Evolutionary conservation across 768 basidiomycete genomes (phyloP).

Genomic region (Hygrophoropsis aurantiaca): DNA sequence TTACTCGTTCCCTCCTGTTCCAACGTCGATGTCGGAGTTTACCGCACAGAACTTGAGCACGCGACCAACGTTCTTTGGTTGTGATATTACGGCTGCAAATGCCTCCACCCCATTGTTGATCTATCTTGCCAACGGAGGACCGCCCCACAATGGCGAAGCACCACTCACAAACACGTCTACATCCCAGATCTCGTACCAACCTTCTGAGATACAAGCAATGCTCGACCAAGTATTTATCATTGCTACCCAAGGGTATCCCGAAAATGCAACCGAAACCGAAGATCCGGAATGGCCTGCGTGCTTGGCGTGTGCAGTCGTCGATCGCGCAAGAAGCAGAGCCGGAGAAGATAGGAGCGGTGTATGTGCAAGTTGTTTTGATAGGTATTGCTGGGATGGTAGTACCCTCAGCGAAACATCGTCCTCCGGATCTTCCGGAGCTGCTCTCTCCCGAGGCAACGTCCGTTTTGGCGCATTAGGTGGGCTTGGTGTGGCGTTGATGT

Average conservation of each 20-base stretch:
- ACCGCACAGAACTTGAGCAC: constrained; percentile 33
- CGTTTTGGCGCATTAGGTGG: constrained; percentile 1
- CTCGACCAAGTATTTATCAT: constrained; percentile 44
- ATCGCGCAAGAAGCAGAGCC: constrained; percentile 37
- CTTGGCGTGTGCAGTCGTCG: constrained; percentile 52
- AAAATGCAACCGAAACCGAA: constrained; percentile 19
- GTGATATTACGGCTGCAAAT: constrained; percentile 25
- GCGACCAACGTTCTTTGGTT: constrained; percentile 49
- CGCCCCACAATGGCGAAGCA: constrained; percentile 37
- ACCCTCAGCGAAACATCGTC: neutral
- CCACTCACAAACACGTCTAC: constrained; percentile 45
- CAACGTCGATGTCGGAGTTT: constrained; percentile 26
- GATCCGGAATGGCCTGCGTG: constrained; percentile 49
- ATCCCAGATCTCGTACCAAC: constrained; percentile 34
- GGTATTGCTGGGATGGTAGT: constrained; percentile 32
- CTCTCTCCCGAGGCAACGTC: neutral
- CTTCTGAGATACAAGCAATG: constrained; percentile 40
- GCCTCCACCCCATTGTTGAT: constrained; percentile 47
- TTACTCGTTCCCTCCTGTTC: constrained; percentile 34
- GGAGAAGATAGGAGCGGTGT: constrained; percentile 27
- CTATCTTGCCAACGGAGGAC: constrained; percentile 58
- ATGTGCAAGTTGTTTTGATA: constrained; percentile 26
- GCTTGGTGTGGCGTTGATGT: constrained; percentile 9
- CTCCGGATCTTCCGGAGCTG: neutral
- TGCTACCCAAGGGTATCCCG: constrained; percentile 43